Percentiles rank a stretch among this genome's conserved stretches.
These are phyloP conservation scores for Brettanomyces nanus DNA, from an alignment of 805 yeast genomes.

Conservation along the genomic window DNA sequence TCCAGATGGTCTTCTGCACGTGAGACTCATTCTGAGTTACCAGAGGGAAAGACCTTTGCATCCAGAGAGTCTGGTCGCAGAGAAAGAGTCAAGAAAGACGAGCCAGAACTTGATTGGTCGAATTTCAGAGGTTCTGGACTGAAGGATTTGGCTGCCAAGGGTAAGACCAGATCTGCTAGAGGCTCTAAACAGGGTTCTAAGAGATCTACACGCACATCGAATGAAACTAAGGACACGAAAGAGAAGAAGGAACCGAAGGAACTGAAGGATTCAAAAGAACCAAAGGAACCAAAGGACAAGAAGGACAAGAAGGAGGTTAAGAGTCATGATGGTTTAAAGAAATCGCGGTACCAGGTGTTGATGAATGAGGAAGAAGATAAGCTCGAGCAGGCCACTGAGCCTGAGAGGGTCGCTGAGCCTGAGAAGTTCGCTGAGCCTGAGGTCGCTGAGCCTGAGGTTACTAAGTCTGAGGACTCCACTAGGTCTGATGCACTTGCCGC, in stretches of 20 bases:
- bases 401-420: no score
- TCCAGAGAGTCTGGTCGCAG: slow-evolving; percentile 9
- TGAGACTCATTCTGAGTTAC: slow-evolving; percentile 7
- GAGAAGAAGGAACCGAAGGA: neutral
- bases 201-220: no score
- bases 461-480: neutral
- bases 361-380: no score
- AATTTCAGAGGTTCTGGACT: slow-evolving; percentile 20
- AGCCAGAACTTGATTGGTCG: slow-evolving; percentile 15
- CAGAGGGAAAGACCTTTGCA: no score
- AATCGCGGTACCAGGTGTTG: slow-evolving; percentile 8
- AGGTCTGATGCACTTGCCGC: neutral
- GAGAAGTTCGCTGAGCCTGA: neutral
- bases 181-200: no score
- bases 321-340: slow-evolving; percentile 7
- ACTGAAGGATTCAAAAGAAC: neutral
- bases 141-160: slow-evolving; percentile 1
- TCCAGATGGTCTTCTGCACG: slow-evolving; percentile 35
- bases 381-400: no score
- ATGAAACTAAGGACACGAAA: no score
- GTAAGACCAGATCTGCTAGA: neutral
- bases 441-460: neutral
- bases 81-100: slow-evolving; percentile 1
- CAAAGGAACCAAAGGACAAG: slow-evolving; percentile 2
- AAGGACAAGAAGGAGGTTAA: slow-evolving; percentile 10